Conservation (phyloP, 2,329 filamentous ascomycete genomes). For the Acrodontium crateriforme region DNA sequence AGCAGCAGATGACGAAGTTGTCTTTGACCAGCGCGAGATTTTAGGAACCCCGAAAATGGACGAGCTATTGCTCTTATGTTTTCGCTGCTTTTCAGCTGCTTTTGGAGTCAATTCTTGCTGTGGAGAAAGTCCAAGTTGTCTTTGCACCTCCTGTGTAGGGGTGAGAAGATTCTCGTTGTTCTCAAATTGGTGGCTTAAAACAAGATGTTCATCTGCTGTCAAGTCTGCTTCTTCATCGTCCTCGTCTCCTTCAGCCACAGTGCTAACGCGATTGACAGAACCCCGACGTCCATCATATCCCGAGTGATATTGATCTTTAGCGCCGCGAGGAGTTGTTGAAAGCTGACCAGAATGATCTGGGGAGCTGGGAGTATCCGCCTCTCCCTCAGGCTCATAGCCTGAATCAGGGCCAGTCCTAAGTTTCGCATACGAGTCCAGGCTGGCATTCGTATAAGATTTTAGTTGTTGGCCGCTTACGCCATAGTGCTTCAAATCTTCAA, state of each 20-base stretch:
- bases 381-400: constrained; percentile 74
- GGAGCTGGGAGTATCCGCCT: constrained; percentile 60
- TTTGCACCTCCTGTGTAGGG: constrained; percentile 40
- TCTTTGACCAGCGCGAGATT: constrained; percentile 95
- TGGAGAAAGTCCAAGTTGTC: constrained; percentile 20
- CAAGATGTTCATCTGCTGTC: constrained; percentile 31
- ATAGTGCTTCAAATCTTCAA: constrained; percentile 49
- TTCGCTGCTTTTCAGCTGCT: constrained; percentile 64
- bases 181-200: constrained; percentile 42
- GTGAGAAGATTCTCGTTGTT: constrained; percentile 48
- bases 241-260: constrained; percentile 71
- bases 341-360: constrained; percentile 65
- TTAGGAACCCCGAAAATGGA: constrained; percentile 64
- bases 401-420: constrained; percentile 53
- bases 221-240: constrained; percentile 58
- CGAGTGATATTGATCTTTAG: constrained; percentile 30
- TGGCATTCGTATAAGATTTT: constrained; percentile 23
- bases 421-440: constrained; percentile 56
- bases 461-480: constrained; percentile 11
- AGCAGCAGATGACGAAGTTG: constrained; percentile 75
- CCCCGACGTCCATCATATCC: constrained; percentile 38
- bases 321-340: constrained; percentile 12
- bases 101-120: constrained; percentile 57
- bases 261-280: constrained; percentile 75
- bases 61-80: constrained; percentile 76